Conservation (phyloP, 2,329 filamentous ascomycete genomes). For the Cytospora schulzeri region DNA sequence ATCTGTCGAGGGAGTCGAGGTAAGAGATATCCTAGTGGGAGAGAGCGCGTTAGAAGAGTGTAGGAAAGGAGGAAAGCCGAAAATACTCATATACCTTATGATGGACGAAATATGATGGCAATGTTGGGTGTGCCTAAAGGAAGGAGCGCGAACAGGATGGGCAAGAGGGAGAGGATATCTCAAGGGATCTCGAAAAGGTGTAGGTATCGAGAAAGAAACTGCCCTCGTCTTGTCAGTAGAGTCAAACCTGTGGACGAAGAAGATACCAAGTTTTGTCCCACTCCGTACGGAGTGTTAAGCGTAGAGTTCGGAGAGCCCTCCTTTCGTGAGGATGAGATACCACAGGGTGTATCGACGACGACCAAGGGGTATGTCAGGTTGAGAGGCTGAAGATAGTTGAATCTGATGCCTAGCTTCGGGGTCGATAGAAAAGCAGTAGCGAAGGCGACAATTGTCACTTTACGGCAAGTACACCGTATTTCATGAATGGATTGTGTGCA, state of each 20-base stretch:
- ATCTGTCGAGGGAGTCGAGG: background rate
- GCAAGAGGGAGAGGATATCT: background rate
- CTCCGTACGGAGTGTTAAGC: background rate
- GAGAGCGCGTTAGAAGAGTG: background rate
- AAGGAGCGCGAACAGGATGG: background rate
- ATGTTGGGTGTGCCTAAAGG: background rate
- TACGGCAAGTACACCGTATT: background rate
- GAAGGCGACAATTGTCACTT: background rate
- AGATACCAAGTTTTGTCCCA: background rate
- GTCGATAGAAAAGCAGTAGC: background rate
- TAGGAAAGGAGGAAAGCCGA: background rate
- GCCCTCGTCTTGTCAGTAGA: background rate
- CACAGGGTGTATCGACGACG: background rate
- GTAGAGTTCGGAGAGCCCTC: background rate
- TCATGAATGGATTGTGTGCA: background rate
- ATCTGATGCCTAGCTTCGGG: background rate
- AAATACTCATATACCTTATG: background rate
- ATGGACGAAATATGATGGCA: no score
- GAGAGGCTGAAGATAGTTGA: background rate
- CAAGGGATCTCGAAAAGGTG: background rate
- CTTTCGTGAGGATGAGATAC: background rate
- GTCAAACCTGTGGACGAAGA: background rate
- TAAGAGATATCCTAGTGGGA: background rate
- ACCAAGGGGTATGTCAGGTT: background rate
- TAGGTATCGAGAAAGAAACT: background rate